phyloP scores from a whole-genome alignment of 2,329 filamentous ascomycete genomes.

The Penicillium nordicum region DNA sequence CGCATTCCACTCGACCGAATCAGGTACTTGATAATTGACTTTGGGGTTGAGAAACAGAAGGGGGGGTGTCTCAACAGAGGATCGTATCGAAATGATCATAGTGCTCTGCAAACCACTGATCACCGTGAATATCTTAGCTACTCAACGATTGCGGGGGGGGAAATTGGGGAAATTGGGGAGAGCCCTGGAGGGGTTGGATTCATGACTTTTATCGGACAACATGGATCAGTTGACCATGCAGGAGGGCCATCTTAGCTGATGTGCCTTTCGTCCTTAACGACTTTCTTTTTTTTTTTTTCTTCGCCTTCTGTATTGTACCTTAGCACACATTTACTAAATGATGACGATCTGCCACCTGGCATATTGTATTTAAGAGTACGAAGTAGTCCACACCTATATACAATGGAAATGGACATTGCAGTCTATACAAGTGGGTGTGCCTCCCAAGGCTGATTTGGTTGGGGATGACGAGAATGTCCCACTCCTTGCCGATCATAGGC shows the following conservation, averaged over 20 bases:
- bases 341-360: conserved; percentile 36
- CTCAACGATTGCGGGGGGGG: conserved; percentile 18
- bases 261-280: conserved; percentile 30
- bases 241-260: conserved; percentile 23
- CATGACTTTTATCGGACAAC: conserved; percentile 26
- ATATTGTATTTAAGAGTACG: neutral
- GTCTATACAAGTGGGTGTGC: neutral
- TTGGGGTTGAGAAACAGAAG: conserved; percentile 12
- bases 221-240: conserved; percentile 23
- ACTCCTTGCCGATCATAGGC: conserved; percentile 24
- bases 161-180: conserved; percentile 16
- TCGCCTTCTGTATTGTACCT: conserved; percentile 43
- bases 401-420: neutral
- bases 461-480: conserved; percentile 18
- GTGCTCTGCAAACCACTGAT: conserved; percentile 10
- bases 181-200: conserved; percentile 17
- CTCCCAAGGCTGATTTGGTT: neutral
- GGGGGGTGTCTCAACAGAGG: neutral
- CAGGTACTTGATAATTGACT: conserved; percentile 16
- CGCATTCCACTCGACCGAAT: conserved; percentile 19
- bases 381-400: neutral
- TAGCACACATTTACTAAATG: conserved; percentile 39
- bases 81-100: conserved; percentile 28
- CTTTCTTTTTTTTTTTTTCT: conserved; percentile 34
- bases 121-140: conserved; percentile 27